Evolutionary conservation across 257 asterid species (phyloP).

Genomic region (Rubia yunnanensis): DNA sequence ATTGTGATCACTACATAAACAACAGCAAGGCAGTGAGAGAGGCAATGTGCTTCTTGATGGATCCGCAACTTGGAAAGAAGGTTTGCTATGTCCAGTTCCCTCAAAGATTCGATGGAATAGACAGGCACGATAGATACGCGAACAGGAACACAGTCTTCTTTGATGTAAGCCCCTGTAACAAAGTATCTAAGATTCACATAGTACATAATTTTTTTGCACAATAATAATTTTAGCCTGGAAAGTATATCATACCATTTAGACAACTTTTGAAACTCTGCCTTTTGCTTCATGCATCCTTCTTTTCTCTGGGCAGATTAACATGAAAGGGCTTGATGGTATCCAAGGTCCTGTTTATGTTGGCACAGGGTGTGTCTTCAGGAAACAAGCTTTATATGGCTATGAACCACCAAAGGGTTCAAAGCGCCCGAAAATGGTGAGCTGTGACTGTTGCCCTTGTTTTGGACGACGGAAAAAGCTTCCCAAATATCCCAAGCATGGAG

Average conservation of each 20-base stretch:
- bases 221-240: background rate
- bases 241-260: background rate
- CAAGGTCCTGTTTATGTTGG: constrained; percentile 98
- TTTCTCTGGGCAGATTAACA: constrained; percentile 52
- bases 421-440: constrained; percentile 83
- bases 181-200: background rate
- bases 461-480: constrained; percentile 69
- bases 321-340: constrained; percentile 90
- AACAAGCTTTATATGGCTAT: constrained; percentile 84
- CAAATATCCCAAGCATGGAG: constrained; percentile 39
- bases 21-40: constrained; percentile 95
- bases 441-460: constrained; percentile 89
- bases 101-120: constrained; percentile 97
- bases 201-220: background rate
- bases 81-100: constrained; percentile 96
- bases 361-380: constrained; percentile 84
- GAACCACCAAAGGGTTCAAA: constrained; percentile 76
- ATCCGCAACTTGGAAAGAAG: constrained; percentile 78
- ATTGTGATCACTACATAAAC: constrained; percentile 91
- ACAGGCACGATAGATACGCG: constrained; percentile 87
- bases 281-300: background rate
- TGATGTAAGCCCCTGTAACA: constrained; percentile 47
- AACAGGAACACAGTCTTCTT: constrained; percentile 97
- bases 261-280: background rate
- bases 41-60: constrained; percentile 99